Base-by-base conservation (phyloP, 2,329 filamentous ascomycete species). In the Fusarium nodosum region DNA sequence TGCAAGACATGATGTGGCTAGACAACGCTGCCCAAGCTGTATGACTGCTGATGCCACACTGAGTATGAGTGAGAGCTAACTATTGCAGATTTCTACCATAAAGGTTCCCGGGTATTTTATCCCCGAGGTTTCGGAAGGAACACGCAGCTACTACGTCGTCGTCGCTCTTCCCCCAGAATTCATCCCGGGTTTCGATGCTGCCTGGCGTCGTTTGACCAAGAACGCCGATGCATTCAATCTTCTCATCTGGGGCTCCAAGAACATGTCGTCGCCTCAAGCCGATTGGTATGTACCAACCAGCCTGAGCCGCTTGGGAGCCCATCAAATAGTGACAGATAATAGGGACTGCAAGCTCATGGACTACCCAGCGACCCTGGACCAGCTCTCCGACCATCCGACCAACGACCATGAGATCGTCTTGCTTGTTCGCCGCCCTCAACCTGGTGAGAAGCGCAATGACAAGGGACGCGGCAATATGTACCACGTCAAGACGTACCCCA, bases 1-100 rank as follows among this genome's bases (percentile, higher is more conserved):
- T 62, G 16, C 69, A 71, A 15, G 69, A 72, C 28, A 1, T 45
- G 4, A 2, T 44, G 36, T 71, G 67, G 69, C 2, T 72, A 8
- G 16, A 34, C 0, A 2, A 52, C 0, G 69, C 44, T 1, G 64
- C n/a, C 0, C 0, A 48, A 2, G 12, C 9, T n/a, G 20, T 65
- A 22, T 15, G 47, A 5, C 1, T 26, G 26, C 26, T 26, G 26
- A 26, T 26, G 26, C 26, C 26, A 26, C 9, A n/a, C 26, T 26
- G 9, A 26, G 7, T 26, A 9, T 26, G 16, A 26, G 13, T 5
- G 13, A 8, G 9, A 26, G 33, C 2, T 18, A 28, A 46, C 16
- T 46, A 4, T 30, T 11, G 18, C 18, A 46, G 42, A 46, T 46
- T 1, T 20, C 22, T n/a, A 12, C 9, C 9, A 46, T 13, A 9